A percentile compares a stretch with the other conserved stretches of the same genome.
Evolutionary conservation across 495 filamentous ascomycete genomes (phyloP).

Genomic region (Rhypophila decipiens): DNA sequence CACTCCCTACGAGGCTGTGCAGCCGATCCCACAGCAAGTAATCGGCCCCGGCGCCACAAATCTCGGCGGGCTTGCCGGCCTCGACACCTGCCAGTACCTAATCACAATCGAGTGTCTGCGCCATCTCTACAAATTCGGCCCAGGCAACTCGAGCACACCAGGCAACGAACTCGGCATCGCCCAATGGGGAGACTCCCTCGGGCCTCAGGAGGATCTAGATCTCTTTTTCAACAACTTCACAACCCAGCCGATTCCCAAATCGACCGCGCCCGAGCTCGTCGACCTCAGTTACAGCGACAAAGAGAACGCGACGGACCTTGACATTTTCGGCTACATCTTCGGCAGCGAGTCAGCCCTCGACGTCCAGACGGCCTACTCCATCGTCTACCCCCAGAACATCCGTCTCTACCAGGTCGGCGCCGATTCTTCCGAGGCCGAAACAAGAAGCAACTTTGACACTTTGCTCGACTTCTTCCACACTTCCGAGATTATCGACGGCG

Average conservation of each 20-base stretch:
- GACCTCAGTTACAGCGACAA: constrained; percentile 36
- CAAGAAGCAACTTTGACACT: constrained; percentile 42
- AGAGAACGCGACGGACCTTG: not conserved
- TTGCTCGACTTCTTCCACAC: constrained; percentile 9
- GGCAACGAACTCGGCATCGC: constrained; percentile 29
- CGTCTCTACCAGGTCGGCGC: constrained; percentile 54
- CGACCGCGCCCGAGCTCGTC: constrained; percentile 35
- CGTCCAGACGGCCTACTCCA: constrained; percentile 20
- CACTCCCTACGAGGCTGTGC: too few relatives aligned
- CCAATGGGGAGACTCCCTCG: too few relatives aligned
- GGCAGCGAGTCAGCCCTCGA: constrained; percentile 24
- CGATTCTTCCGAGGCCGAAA: constrained; percentile 42
- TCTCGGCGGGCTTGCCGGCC: too few relatives aligned
- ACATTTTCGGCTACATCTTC: constrained; percentile 7
- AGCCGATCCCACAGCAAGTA: too few relatives aligned
- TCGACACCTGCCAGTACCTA: constrained; percentile 24
- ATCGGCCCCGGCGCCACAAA: too few relatives aligned
- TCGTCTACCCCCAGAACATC: constrained; percentile 51
- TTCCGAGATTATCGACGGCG: constrained; percentile 43
- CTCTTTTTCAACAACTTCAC: too few relatives aligned
- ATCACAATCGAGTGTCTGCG: constrained; percentile 28
- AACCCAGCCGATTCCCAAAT: too few relatives aligned
- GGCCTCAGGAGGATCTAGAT: too few relatives aligned
- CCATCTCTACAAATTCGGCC: constrained; percentile 10
- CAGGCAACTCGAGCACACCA: constrained; percentile 2